phyloP scores from a whole-genome alignment of 192 early-diverging fungal species.

The Coemansia sp. region DNA sequence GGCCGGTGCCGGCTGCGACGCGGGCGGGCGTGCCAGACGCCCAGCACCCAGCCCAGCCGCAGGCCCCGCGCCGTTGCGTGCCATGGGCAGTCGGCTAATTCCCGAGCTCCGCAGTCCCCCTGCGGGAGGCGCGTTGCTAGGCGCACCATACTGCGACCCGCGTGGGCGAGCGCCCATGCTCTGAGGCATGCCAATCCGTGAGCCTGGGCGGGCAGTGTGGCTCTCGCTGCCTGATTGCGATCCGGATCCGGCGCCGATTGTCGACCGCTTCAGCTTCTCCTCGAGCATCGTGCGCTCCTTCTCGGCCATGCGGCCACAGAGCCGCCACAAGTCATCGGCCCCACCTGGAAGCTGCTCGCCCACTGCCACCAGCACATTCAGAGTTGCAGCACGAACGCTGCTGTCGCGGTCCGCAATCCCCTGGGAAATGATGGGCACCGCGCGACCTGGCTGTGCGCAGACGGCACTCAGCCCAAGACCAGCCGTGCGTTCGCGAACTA shows the following conservation, averaged over 20 bases:
- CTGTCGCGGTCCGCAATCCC: slow-evolving; percentile 80
- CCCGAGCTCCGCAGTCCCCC: no score
- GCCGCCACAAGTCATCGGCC: slow-evolving; percentile 68
- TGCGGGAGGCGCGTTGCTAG: no score
- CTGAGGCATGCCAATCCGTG: slow-evolving; percentile 29
- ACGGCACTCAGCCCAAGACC: slow-evolving; percentile 34
- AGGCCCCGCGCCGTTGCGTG: no score
- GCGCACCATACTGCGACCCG: slow-evolving; percentile 28
- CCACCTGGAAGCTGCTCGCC: slow-evolving; percentile 58
- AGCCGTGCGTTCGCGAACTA: slow-evolving; percentile 58
- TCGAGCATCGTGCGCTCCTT: slow-evolving; percentile 79
- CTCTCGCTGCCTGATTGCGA: background rate
- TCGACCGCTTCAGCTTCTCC: slow-evolving; percentile 65
- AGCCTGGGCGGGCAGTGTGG: slow-evolving; percentile 8
- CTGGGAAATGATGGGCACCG: slow-evolving; percentile 63
- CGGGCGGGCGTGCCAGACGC: no score
- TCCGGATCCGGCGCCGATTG: slow-evolving; percentile 14
- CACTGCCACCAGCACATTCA: slow-evolving; percentile 66
- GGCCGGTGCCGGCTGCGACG: no score
- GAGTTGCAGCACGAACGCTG: slow-evolving; percentile 69
- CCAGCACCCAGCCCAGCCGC: no score
- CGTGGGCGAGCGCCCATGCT: slow-evolving; percentile 16
- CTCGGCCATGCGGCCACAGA: slow-evolving; percentile 64
- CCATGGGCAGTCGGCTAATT: no score
- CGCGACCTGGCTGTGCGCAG: slow-evolving; percentile 55